These are phyloP conservation scores for Thozetella sp. DNA, from an alignment of 495 filamentous ascomycete species.

Conservation along the genomic window DNA sequence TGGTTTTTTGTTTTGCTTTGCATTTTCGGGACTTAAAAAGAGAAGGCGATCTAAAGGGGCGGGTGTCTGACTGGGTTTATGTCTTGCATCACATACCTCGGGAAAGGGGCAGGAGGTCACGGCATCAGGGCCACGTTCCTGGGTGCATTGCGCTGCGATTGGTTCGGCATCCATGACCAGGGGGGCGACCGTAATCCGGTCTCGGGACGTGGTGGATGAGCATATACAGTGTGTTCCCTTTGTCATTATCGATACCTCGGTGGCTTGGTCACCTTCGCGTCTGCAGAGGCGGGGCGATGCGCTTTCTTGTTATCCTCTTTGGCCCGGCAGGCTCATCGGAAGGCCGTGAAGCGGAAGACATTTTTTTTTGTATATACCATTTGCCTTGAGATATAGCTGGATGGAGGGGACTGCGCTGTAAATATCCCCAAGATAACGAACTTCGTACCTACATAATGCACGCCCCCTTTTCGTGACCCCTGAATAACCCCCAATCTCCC, in stretches of 20 bases:
- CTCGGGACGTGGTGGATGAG: neutral
- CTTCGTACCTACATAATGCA: neutral
- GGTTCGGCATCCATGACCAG: neutral
- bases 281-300: neutral
- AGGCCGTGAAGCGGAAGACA: neutral
- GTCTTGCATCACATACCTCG: neutral
- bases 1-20: too few species aligned
- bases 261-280: neutral
- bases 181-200: neutral
- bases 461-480: neutral
- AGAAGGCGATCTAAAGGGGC: neutral
- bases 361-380: constrained; percentile 11
- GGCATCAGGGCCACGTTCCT: neutral
- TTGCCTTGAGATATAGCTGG: constrained; percentile 1
- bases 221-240: neutral
- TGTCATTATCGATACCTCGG: constrained; percentile 1
- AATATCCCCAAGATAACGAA: neutral
- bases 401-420: neutral
- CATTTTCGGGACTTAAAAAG: neutral
- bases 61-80: neutral
- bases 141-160: neutral
- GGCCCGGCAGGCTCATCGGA: neutral
- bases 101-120: neutral
- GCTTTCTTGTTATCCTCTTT: constrained; percentile 6
- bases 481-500: neutral